Evolutionary conservation across 2,329 filamentous ascomycete species (phyloP).

Genomic region (Talaromyces sp.): DNA sequence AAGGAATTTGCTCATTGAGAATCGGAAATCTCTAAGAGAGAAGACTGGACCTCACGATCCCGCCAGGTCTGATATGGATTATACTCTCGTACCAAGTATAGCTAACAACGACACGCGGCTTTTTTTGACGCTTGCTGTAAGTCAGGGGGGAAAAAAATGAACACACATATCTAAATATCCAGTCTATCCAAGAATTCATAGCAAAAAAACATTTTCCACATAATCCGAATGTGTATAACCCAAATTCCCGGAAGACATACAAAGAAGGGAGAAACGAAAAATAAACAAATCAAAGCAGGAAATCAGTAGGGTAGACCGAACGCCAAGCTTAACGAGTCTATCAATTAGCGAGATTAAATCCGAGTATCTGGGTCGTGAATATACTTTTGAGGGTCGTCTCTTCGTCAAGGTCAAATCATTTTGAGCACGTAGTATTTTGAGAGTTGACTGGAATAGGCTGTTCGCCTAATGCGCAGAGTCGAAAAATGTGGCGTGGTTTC

Average conservation of each 20-base stretch:
- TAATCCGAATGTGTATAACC: not conserved
- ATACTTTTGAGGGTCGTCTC: not conserved
- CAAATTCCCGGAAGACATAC: not conserved
- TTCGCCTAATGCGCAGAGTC: constrained; percentile 49
- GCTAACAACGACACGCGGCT: not conserved
- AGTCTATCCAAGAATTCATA: not conserved
- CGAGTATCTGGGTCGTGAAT: not conserved
- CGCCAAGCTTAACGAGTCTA: not conserved
- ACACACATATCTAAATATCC: not conserved
- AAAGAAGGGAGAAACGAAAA: not conserved
- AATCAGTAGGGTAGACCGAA: not conserved
- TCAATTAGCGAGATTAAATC: constrained; percentile 3
- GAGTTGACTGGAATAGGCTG: constrained; percentile 44
- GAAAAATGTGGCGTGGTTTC: constrained; percentile 49
- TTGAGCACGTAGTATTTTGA: not conserved
- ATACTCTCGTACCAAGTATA: not conserved
- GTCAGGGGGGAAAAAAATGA: not conserved
- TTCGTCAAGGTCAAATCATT: not conserved
- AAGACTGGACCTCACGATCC: not conserved
- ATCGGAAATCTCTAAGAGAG: not conserved
- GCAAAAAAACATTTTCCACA: not conserved
- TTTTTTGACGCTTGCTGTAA: not conserved
- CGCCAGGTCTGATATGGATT: not conserved
- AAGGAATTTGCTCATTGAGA: too few species aligned
- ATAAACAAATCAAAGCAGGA: not conserved